Base-by-base conservation (phyloP, 148 eudicot species). In the Cornus suecica region DNA sequence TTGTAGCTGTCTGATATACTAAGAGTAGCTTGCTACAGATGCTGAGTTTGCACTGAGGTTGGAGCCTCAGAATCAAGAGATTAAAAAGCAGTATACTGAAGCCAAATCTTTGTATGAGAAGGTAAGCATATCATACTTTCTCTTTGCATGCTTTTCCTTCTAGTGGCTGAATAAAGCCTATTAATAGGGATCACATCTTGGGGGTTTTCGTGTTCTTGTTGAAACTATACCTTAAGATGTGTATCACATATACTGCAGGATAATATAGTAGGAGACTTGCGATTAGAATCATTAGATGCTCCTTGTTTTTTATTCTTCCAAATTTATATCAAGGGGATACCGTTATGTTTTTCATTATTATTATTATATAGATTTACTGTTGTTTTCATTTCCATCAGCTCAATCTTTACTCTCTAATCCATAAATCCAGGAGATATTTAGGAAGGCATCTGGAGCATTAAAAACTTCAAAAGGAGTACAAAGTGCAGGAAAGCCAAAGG, bases 31-130 rank as follows among this genome's bases (percentile, higher is more conserved):
- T 70, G 64, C 74, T 78, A 84, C 86, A 95, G 99, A 95, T 89
- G 92, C 91, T 76, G 96, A 92, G 69, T 91, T 92, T 87, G 94
- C 99, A 26, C 79, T 91, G 84, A 88, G 90, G 78, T 82, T 95
- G 85, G 99, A 95, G 87, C 97, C 99, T 41, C 81, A 88, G 61
- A 91, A 91, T 74, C 89, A 86, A 81, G 99, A 95, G 77, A 81
- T 95, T 73, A 95, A 90, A 88, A 95, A 86, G 86, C 97, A 95
- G 85, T 83, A 84, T 77, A 78, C 83, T 18, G 97, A 95, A 52
- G 80, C 79, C 68, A 95, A 92, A 83, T 85, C 94, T 56, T 79
- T 95, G 83, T 80, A 83, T 75, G 91, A 88, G 71, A 89, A 95
- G 93, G 99, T 92, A 80, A 72, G 52, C 10, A 51, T 73, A 26